phyloP scores from a whole-genome alignment of 495 filamentous ascomycete genomes.

The Aspergillus ostianus region DNA sequence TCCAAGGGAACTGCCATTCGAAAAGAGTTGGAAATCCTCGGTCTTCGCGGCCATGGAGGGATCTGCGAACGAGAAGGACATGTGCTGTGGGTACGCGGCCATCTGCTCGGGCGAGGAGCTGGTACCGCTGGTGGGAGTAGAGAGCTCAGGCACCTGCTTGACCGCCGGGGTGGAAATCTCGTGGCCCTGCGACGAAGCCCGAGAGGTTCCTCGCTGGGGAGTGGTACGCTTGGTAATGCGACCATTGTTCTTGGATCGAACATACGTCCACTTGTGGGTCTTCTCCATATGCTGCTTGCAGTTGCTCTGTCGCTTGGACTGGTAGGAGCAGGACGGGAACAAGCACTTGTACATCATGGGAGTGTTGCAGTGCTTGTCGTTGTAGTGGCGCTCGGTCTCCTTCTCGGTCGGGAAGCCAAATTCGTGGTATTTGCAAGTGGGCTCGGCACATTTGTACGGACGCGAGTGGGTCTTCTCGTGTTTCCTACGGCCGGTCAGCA shows the following conservation, averaged over 20 bases:
- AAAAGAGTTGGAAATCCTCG: slow-evolving; percentile 10
- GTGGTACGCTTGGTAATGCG: slow-evolving; percentile 3
- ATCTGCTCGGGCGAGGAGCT: slow-evolving; percentile 4
- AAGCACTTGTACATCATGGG: slow-evolving; percentile 77
- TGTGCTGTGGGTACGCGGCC: not conserved
- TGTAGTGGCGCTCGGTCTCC: slow-evolving; percentile 90
- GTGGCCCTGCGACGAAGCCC: slow-evolving; percentile 11
- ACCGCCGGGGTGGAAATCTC: slow-evolving; percentile 1
- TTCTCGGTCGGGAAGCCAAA: slow-evolving; percentile 97
- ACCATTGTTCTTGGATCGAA: slow-evolving; percentile 87
- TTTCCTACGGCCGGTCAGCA: slow-evolving; percentile 53
- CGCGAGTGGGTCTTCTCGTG: slow-evolving; percentile 97
- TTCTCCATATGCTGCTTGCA: slow-evolving; percentile 99
- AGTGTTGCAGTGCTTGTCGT: slow-evolving; percentile 85
- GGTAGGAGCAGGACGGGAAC: slow-evolving; percentile 85
- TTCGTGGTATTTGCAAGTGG: slow-evolving; percentile 79
- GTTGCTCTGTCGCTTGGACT: slow-evolving; percentile 94
- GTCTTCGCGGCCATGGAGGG: slow-evolving; percentile 2
- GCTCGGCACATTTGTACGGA: slow-evolving; percentile 85
- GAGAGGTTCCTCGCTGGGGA: slow-evolving; percentile 6
- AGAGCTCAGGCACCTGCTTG: not conserved
- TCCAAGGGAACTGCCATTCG: slow-evolving; percentile 3
- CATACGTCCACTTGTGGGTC: slow-evolving; percentile 84
- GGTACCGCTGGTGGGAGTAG: slow-evolving; percentile 1
- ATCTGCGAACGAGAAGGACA: slow-evolving; percentile 7